A percentile compares a stretch with the other conserved stretches of the same genome.
Conservation (phyloP, 2,329 filamentous ascomycete species). For the Pezicula radicicola region DNA sequence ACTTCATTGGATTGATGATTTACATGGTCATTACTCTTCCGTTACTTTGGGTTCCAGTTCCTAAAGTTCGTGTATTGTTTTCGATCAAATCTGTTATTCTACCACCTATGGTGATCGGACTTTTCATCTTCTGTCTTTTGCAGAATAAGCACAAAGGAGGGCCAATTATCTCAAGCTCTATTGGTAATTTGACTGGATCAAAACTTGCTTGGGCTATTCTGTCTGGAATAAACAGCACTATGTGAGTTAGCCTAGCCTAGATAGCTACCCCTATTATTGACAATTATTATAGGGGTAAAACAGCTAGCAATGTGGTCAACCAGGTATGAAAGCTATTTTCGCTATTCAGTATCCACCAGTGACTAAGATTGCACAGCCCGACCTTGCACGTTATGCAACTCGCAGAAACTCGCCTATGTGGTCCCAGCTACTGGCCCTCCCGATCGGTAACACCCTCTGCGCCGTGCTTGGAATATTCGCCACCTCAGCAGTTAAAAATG, state of each 20-base stretch:
- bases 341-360: too few relatives aligned
- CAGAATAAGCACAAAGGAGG: neutral
- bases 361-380: conserved; percentile 25
- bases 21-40: neutral
- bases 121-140: neutral
- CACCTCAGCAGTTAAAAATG: conserved; percentile 37
- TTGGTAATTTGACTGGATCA: neutral
- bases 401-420: conserved; percentile 33
- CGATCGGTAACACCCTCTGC: conserved; percentile 36
- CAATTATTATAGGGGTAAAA: neutral
- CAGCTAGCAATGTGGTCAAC: neutral
- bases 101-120: neutral
- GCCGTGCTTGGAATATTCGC: conserved; percentile 38
- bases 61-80: neutral
- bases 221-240: neutral
- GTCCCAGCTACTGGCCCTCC: conserved; percentile 35
- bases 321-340: too few relatives aligned
- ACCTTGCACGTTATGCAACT: conserved; percentile 35
- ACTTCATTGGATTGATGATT: neutral
- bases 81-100: neutral
- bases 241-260: too few relatives aligned
- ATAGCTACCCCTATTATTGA: neutral
- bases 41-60: neutral
- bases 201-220: neutral
- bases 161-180: neutral